Percentiles rank a stretch among this genome's conserved stretches.
phyloP scores from a whole-genome alignment of 768 basidiomycete species.

The Dendrothele bispora region DNA sequence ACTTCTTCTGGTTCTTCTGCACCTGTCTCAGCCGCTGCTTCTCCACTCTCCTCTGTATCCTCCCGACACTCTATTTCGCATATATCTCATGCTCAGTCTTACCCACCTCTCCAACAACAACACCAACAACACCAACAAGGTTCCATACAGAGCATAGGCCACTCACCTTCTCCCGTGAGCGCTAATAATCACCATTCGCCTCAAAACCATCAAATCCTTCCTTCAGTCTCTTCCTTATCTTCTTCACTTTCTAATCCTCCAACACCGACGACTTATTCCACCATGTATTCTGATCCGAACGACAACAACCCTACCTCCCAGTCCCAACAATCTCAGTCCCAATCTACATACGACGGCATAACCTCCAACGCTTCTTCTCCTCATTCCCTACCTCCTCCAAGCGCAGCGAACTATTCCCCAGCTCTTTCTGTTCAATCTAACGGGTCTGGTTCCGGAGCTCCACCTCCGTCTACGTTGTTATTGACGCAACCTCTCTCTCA shows the following conservation, averaged over 20 bases:
- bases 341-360: too few species aligned
- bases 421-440: constrained; percentile 37
- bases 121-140: too few species aligned
- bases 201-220: constrained; percentile 52
- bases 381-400: neutral
- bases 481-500: constrained; percentile 30
- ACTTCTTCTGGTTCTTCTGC: too few species aligned
- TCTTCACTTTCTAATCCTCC: constrained; percentile 6
- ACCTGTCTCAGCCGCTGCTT: constrained; percentile 26
- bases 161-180: neutral
- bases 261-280: neutral
- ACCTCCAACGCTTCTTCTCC: neutral
- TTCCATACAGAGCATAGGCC: too few species aligned
- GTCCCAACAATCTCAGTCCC: neutral
- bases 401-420: constrained; percentile 25
- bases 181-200: constrained; percentile 28
- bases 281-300: neutral
- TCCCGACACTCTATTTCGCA: constrained; percentile 65
- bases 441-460: constrained; percentile 28
- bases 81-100: constrained; percentile 54
- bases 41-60: constrained; percentile 33
- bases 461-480: constrained; percentile 29
- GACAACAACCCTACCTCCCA: neutral
- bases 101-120: constrained; percentile 35
- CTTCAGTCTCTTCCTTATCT: constrained; percentile 34